Percentiles rank a stretch among this genome's conserved stretches.
Conservation (phyloP, 441 rosid genomes). For the Daphne laureola region DNA sequence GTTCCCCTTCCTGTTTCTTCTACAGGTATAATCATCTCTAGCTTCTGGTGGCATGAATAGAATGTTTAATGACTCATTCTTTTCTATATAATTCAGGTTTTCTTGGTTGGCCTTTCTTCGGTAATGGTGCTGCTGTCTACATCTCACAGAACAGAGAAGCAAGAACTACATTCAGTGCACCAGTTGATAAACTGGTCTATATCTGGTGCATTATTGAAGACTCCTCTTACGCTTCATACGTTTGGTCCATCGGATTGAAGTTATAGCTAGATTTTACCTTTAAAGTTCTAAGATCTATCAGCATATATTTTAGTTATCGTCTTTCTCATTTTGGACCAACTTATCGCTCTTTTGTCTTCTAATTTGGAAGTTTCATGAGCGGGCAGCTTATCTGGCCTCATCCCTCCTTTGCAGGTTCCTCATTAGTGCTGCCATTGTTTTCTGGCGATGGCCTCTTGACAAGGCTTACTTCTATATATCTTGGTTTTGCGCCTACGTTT, state of each 20-base stretch:
- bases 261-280: neutral
- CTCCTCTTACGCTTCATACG: neutral
- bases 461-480: conserved; percentile 77
- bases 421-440: conserved; percentile 77
- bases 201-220: conserved; percentile 44
- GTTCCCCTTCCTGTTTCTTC: conserved; percentile 48
- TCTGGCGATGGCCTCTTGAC: conserved; percentile 67
- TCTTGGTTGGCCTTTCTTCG: conserved; percentile 74
- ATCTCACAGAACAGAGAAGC: conserved; percentile 81
- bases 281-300: too few species aligned
- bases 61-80: conserved; percentile 3
- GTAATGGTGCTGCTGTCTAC: conserved; percentile 81
- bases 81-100: conserved; percentile 36
- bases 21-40: conserved; percentile 47
- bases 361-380: too few species aligned
- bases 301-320: too few species aligned
- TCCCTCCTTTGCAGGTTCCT: conserved; percentile 40
- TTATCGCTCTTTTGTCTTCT: conserved; percentile 13
- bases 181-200: conserved; percentile 78
- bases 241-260: neutral
- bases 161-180: conserved; percentile 67
- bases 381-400: too few species aligned
- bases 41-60: conserved; percentile 11
- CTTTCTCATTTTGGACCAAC: neutral
- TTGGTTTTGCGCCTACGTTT: conserved; percentile 88